Evolutionary conservation across 129 eudicot genomes (phyloP).

Genomic region (Escallonia herrerae): DNA sequence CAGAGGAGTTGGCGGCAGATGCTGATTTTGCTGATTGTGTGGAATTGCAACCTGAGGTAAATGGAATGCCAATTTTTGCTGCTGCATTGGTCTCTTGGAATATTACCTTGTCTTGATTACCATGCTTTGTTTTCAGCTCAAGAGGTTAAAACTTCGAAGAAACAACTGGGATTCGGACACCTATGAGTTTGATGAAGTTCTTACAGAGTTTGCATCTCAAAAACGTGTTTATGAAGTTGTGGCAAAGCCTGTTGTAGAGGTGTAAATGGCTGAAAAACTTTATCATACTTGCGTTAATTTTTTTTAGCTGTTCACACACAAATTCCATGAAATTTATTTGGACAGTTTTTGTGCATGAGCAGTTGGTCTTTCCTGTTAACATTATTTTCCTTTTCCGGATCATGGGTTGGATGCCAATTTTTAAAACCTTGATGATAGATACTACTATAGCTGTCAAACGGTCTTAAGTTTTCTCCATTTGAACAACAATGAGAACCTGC

Average conservation of each 20-base stretch:
- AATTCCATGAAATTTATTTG: not conserved
- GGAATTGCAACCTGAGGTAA: conserved; percentile 96
- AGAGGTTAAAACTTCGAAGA: conserved; percentile 72
- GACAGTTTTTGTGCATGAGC: not conserved
- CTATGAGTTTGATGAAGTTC: conserved; percentile 92
- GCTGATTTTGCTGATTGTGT: conserved; percentile 98
- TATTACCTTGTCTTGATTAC: not conserved
- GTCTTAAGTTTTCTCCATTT: too few species aligned
- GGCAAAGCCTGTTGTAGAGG: conserved; percentile 99
- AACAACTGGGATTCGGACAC: conserved; percentile 98
- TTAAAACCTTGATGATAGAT: too few species aligned
- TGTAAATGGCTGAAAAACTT: conserved; percentile 3
- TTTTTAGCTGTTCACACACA: not conserved
- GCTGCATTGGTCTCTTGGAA: not conserved
- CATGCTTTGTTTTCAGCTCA: conserved; percentile 47
- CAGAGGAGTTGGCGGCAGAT: conserved; percentile 80
- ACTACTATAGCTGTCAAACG: too few species aligned
- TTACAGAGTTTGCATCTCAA: conserved; percentile 94
- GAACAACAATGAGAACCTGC: too few species aligned
- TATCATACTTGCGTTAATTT: not conserved
- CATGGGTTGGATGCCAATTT: not conserved
- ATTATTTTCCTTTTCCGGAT: not conserved
- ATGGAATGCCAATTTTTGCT: conserved; percentile 1
- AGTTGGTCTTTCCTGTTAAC: not conserved
- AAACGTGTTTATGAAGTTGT: conserved; percentile 97